A percentile compares a stretch with the other conserved stretches of the same genome.
phyloP scores from a whole-genome alignment of 140 eudicot genomes.

The Cichorium intybus region DNA sequence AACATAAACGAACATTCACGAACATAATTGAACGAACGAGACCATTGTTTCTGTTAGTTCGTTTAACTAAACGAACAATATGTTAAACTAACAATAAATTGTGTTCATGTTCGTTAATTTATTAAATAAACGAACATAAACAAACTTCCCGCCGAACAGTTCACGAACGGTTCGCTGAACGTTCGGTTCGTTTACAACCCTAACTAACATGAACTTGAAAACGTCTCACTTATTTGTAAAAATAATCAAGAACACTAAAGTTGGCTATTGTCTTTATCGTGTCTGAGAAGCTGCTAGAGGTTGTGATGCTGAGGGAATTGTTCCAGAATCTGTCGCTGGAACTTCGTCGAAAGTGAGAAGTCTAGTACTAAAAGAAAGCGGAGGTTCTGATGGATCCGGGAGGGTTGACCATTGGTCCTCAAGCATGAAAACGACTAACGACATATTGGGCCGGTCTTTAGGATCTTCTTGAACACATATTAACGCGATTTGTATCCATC shows the following conservation, averaged over 20 bases:
- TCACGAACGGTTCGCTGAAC: no score
- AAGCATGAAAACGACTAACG: constrained; percentile 5
- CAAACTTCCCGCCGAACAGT: no score
- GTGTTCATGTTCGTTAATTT: no score
- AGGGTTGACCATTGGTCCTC: neutral
- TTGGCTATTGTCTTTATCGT: no score
- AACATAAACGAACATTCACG: no score
- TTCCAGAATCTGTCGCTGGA: neutral
- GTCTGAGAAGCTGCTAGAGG: neutral
- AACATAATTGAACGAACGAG: no score
- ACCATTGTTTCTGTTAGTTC: no score
- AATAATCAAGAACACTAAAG: neutral
- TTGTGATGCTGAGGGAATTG: neutral
- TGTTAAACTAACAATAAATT: no score
- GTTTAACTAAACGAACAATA: no score
- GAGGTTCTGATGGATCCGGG: constrained; percentile 1
- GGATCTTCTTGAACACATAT: constrained; percentile 8
- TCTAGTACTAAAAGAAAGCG: neutral
- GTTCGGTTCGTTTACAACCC: no score
- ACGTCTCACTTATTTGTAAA: neutral
- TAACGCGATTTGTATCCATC: neutral
- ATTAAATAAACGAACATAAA: no score
- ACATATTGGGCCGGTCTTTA: neutral
- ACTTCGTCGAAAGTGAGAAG: neutral
- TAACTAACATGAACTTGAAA: neutral